These are phyloP conservation scores for Gymnopus androsaceus DNA, from an alignment of 1,284 basidiomycete genomes.

Conservation along the genomic window DNA sequence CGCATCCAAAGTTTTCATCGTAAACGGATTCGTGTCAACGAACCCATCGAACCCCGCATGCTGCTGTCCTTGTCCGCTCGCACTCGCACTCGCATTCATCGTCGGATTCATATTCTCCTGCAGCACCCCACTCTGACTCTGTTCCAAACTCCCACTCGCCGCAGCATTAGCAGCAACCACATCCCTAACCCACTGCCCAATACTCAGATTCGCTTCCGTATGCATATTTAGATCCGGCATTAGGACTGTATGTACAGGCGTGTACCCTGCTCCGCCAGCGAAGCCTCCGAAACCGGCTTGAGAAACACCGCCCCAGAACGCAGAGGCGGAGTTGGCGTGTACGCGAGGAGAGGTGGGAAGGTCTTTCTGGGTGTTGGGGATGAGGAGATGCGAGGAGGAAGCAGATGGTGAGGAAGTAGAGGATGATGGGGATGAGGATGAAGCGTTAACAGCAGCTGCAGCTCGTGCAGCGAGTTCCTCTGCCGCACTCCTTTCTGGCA, in stretches of 20 bases:
- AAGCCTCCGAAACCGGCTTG: constrained; percentile 36
- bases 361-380: constrained; percentile 85
- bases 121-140: too few relatives aligned
- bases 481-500: constrained; percentile 42
- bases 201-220: constrained; percentile 7
- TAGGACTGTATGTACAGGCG: constrained; percentile 83
- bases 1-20: constrained; percentile 79
- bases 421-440: constrained; percentile 10
- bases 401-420: constrained; percentile 24
- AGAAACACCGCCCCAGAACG: constrained; percentile 75
- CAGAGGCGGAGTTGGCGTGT: constrained; percentile 32
- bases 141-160: too few relatives aligned
- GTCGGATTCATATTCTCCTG: constrained; percentile 85
- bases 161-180: constrained; percentile 17
- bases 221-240: constrained; percentile 52
- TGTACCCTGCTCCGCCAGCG: constrained; percentile 61
- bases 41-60: constrained; percentile 63
- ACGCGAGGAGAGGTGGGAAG: constrained; percentile 65
- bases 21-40: constrained; percentile 77
- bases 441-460: constrained; percentile 19
- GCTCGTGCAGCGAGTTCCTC: constrained; percentile 31
- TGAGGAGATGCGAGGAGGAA: constrained; percentile 41
- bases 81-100: constrained; percentile 29
- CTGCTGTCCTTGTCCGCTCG: background rate
- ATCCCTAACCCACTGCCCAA: constrained; percentile 17